Evolutionary conservation across 306 rosid genomes (phyloP).

Genomic region (Fragaria nilgerrensis): DNA sequence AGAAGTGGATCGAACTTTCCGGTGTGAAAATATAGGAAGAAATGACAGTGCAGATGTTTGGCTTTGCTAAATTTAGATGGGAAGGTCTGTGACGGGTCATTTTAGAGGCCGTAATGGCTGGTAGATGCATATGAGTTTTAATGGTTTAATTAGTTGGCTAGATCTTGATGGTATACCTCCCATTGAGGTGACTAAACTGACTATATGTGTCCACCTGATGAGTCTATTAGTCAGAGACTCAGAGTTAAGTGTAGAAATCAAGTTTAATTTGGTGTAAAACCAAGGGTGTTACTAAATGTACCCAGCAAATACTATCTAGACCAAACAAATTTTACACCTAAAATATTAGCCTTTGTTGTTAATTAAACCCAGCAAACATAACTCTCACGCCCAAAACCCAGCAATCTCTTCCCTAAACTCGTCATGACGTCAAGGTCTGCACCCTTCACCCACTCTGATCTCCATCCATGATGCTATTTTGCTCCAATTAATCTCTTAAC

Average conservation of each 20-base stretch:
- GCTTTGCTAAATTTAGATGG: constrained; percentile 27
- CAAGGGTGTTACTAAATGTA: no score
- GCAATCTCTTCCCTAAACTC: no score
- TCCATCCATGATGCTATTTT: no score
- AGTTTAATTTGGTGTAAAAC: not conserved
- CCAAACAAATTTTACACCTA: no score
- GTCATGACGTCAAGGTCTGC: no score
- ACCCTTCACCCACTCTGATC: no score
- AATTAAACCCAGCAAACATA: no score
- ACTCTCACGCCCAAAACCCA: no score
- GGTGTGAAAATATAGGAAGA: constrained; percentile 30
- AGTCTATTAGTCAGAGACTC: not conserved
- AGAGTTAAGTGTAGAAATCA: not conserved
- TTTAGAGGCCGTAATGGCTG: constrained; percentile 12
- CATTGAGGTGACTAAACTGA: not conserved
- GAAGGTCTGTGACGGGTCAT: constrained; percentile 13
- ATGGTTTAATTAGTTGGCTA: constrained; percentile 5
- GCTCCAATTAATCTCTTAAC: no score
- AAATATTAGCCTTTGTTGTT: no score
- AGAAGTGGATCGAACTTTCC: constrained; percentile 47
- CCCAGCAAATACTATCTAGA: no score
- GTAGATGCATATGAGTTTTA: constrained; percentile 8
- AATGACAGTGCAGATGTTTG: not conserved
- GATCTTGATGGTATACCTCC: not conserved
- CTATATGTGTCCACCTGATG: not conserved